phyloP scores from a whole-genome alignment of 495 filamentous ascomycete genomes.

The Xylaria intraflava region DNA sequence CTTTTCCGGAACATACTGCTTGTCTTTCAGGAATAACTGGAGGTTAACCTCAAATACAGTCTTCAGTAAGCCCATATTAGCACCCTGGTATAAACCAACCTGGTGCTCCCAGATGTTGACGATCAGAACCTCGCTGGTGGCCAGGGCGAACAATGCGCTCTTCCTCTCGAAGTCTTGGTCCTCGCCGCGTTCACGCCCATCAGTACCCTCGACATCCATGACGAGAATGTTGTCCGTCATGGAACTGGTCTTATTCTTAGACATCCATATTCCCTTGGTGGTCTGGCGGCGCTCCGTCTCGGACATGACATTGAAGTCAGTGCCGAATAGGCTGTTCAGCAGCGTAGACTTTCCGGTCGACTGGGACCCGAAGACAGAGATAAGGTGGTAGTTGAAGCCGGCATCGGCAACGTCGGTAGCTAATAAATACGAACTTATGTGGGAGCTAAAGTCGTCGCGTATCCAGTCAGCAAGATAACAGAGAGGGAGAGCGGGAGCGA shows the following conservation, averaged over 20 bases:
- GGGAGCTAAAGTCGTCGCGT: conserved; percentile 46
- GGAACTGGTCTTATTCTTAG: conserved; percentile 71
- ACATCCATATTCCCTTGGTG: conserved; percentile 99
- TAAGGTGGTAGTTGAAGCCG: conserved; percentile 98
- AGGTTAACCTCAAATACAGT: conserved; percentile 98
- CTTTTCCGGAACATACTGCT: conserved; percentile 53
- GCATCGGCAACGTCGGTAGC: conserved; percentile 71
- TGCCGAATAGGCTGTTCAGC: conserved; percentile 92
- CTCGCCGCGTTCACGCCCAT: conserved; percentile 92
- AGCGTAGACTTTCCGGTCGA: conserved; percentile 97
- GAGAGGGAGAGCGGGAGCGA: background rate
- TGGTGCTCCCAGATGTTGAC: conserved; percentile 99
- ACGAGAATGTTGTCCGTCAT: conserved; percentile 98
- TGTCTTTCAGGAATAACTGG: conserved; percentile 91
- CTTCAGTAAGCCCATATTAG: conserved; percentile 97
- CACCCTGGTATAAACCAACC: conserved; percentile 94
- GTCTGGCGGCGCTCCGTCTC: conserved; percentile 87
- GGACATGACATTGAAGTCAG: conserved; percentile 93
- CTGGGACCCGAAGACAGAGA: conserved; percentile 97
- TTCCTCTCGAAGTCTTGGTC: conserved; percentile 99
- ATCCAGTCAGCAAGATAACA: conserved; percentile 11
- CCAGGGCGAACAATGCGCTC: conserved; percentile 91
- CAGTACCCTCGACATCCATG: conserved; percentile 98
- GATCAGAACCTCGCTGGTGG: conserved; percentile 95
- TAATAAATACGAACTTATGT: conserved; percentile 73